Evolutionary conservation across 2,329 filamentous ascomycete species (phyloP), one percentile per base, ranked within the genome.

Genomic region (Thermoascus crustaceus): DNA sequence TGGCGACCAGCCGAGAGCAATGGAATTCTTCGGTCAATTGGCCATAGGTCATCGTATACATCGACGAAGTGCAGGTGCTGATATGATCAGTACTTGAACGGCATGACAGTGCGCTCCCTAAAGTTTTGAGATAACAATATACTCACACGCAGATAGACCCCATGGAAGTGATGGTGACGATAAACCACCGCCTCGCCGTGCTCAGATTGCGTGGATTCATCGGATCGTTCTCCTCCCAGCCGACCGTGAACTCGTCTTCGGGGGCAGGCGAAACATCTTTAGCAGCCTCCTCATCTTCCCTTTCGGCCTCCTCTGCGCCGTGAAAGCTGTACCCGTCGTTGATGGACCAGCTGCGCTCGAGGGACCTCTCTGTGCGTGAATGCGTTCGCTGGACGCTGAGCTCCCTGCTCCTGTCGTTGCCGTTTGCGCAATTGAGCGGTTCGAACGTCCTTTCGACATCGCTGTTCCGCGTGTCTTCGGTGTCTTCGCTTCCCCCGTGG

Each of bases 71-170:
- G 54, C 81, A 86, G 6, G 87, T 94, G 35, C 82, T 87, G 49
- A 9, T 26, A n/a, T 11, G 3, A 37, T 42, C 34, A 41, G 27
- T 25, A 18, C 8, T 29, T 17, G 30, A 17, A 17, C 22, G 11
- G 19, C 34, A 31, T 18, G 41, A 37, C 34, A 38, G 22, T 32
- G 31, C 34, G 30, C 17, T 10, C 30, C 6, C 13, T 5, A 9
- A 10, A 38, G 22, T 19, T 35, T 26, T 18, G 31, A 35, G 11
- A 17, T 13, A 17, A 19, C 18, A 9, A 14, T 26, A 26, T n/a
- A 78, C 83, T 71, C 72, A 88, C 82, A 94, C 87, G 59, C 85
- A 89, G 40, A 91, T 69, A 30, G 84, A 84, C 5, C 81, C 82
- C 37, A 72, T 56, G 7, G 80, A 78, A n/a, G 87, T 72, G 38